Percentiles rank a stretch among this genome's conserved stretches.
phyloP scores from a whole-genome alignment of 176 grass and related monocot genomes.

The Thalia dealbata region DNA sequence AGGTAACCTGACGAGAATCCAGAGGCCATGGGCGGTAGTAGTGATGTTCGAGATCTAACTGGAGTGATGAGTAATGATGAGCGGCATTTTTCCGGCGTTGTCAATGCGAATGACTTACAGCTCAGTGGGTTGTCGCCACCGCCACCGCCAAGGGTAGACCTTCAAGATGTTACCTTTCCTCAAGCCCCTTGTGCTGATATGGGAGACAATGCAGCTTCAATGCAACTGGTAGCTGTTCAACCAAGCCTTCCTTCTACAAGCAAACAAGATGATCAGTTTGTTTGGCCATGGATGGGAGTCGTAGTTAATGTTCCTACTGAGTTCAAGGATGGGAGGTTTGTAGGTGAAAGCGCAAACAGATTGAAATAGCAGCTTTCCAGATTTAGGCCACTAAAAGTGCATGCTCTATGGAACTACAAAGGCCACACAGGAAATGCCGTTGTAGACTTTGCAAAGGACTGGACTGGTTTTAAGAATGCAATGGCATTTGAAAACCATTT shows the following conservation, averaged over 20 bases:
- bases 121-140: neutral
- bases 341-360: slow-evolving; percentile 13
- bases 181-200: slow-evolving; percentile 1
- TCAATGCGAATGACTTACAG: neutral
- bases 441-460: slow-evolving; percentile 37
- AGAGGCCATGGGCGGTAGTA: neutral
- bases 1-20: neutral
- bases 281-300: slow-evolving; percentile 54
- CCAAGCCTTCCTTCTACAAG: slow-evolving; percentile 15
- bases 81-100: neutral
- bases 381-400: slow-evolving; percentile 22
- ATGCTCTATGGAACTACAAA: slow-evolving; percentile 1
- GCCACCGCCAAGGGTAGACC: neutral
- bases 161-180: neutral
- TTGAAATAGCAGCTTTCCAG: slow-evolving; percentile 24
- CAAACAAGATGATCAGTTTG: slow-evolving; percentile 29
- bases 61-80: neutral
- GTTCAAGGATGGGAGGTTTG: neutral
- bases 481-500: slow-evolving; percentile 43
- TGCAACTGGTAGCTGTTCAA: neutral
- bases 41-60: slow-evolving; percentile 1
- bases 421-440: slow-evolving; percentile 27
- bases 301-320: slow-evolving; percentile 30
- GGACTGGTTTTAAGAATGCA: slow-evolving; percentile 51
- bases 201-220: slow-evolving; percentile 21